Base-by-base conservation (phyloP, 352 stramenopile species). In the Globisporangium spiculum region DNA sequence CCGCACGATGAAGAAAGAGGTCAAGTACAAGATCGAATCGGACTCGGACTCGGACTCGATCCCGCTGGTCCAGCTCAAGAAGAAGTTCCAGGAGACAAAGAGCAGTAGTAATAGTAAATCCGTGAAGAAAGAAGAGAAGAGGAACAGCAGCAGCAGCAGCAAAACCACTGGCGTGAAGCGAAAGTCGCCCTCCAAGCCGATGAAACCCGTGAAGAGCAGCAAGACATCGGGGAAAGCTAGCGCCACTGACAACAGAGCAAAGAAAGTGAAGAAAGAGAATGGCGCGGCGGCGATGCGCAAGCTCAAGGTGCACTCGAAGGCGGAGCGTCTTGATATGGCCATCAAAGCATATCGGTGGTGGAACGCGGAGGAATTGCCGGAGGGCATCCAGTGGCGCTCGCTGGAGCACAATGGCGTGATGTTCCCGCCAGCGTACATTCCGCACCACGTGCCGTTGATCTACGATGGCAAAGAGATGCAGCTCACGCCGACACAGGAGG, bases 301-400 rank as follows among this genome's bases (percentile, higher is more conserved):
- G 71, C 81, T 98, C 50, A 99, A 99, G 74, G 84, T 97, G 60
- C 83, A 98, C 38, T 97, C 94, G 52, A 98, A 98, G 70, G 74
- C 86, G 50, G 96, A 99, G 76, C 88, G 92, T 12, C 84, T 99
- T 60, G 91, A 98, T 63, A 97, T 98, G 86, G 96, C 96, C 20
- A 99, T 99, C 77, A 98, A 99, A 80, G 94, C 98, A 65, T 99
- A 98, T 76, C 95, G 98, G 38, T 99, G 98, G 98, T 99, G 98
- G 98, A 97, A 99, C 72, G 94, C 96, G 26, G 83, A 95, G 53
- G 85, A 98, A 67, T 88, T 97, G 10, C 95, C 97, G 0, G 84
- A 96, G 50, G 97, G 96, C 56, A 98, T 96, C 74, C 93, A 99
- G 76, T 99, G 98, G 98, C 81, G 83, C n/a, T 98, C 92, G n/a